Percentiles rank a stretch among this genome's conserved stretches.
phyloP scores from a whole-genome alignment of 1,284 basidiomycete genomes.

The Erythrobasidium hasegawianum region DNA sequence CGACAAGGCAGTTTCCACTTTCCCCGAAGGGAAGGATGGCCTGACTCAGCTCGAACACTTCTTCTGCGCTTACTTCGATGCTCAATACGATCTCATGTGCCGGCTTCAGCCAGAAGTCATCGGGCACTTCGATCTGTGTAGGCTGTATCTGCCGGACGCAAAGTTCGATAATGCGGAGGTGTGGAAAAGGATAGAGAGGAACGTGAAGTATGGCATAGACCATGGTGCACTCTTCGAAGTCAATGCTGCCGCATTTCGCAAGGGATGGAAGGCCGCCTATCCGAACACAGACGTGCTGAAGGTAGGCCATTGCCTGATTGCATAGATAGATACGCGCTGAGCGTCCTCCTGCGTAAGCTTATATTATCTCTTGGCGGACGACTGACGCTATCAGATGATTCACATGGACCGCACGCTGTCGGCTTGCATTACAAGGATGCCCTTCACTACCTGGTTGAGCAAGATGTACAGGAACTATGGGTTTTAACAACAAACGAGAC shows the following conservation, averaged over 20 bases:
- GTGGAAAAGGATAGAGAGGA: conserved; percentile 67
- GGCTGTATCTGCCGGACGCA: conserved; percentile 64
- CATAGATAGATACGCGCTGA: no score
- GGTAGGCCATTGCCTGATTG: no score
- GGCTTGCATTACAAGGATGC: conserved; percentile 76
- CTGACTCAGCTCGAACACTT: conserved; percentile 48
- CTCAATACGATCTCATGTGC: conserved; percentile 66
- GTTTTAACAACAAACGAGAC: conserved; percentile 50
- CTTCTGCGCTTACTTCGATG: conserved; percentile 72
- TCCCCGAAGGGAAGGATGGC: conserved; percentile 41
- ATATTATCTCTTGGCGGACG: conserved; percentile 66
- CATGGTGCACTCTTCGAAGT: conserved; percentile 93
- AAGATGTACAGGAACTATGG: conserved; percentile 69
- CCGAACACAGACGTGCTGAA: conserved; percentile 72
- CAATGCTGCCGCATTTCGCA: conserved; percentile 87
- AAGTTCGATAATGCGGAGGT: conserved; percentile 52
- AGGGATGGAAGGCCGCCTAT: conserved; percentile 82
- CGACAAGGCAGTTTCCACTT: conserved; percentile 58
- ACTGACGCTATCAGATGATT: conserved; percentile 89
- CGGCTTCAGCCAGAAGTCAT: conserved; percentile 80
- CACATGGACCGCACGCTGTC: conserved; percentile 82
- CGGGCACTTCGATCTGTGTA: conserved; percentile 87
- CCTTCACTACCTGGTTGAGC: conserved; percentile 62
- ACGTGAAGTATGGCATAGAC: conserved; percentile 66
- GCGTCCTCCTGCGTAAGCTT: no score